These are phyloP conservation scores for Paracorniculantispora psalliotae DNA, from an alignment of 2,329 filamentous ascomycete species.

Conservation along the genomic window DNA sequence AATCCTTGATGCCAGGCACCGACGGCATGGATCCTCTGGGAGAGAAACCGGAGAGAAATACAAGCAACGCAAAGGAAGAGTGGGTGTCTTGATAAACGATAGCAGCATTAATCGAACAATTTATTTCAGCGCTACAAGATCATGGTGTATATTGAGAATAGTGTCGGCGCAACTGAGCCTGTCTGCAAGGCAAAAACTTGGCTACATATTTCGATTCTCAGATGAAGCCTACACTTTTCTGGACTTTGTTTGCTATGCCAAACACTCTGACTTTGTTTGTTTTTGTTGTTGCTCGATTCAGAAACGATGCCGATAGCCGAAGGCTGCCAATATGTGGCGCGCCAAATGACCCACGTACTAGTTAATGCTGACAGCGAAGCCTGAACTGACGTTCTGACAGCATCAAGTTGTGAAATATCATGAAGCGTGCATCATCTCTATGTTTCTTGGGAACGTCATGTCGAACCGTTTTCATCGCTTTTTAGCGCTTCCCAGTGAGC, in stretches of 20 bases:
- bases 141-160: too few species aligned
- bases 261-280: neutral
- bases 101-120: too few species aligned
- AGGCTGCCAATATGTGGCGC: neutral
- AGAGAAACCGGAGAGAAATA: neutral
- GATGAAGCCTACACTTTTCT: neutral
- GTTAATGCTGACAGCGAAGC: neutral
- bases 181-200: too few species aligned
- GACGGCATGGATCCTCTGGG: constrained; percentile 5
- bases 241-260: neutral
- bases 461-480: neutral
- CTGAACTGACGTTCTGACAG: neutral
- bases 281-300: neutral
- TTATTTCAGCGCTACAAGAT: too few species aligned
- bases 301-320: neutral
- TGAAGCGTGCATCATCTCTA: neutral
- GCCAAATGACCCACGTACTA: neutral
- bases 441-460: neutral
- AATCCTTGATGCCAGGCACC: neutral
- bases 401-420: neutral
- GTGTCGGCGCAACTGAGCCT: too few species aligned
- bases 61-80: constrained; percentile 1
- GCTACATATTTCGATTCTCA: neutral
- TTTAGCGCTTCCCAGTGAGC: neutral
- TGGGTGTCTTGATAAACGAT: neutral